phyloP scores from a whole-genome alignment of 2,329 filamentous ascomycete genomes.

The Ascochyta viciae-villosae region DNA sequence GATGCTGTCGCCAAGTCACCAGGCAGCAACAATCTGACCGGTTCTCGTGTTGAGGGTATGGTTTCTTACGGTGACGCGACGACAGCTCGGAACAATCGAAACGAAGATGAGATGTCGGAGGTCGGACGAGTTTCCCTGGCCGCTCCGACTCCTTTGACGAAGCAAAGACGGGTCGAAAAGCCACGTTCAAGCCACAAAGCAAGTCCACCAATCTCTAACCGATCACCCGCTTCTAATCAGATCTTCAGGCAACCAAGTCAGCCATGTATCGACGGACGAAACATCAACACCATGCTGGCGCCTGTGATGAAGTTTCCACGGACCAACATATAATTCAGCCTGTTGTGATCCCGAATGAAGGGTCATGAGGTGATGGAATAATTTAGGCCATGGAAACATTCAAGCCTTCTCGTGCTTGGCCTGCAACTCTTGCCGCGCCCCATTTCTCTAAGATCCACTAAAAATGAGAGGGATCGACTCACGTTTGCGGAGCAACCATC shows the following conservation, averaged over 20 bases:
- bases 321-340: neutral
- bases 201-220: slow-evolving; percentile 6
- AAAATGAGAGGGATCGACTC: slow-evolving; percentile 3
- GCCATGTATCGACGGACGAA: slow-evolving; percentile 14
- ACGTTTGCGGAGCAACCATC: slow-evolving; percentile 4
- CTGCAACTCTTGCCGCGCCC: slow-evolving; percentile 6
- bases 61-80: slow-evolving; percentile 1
- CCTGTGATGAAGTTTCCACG: neutral
- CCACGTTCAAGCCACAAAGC: slow-evolving; percentile 11
- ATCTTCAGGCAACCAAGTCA: slow-evolving; percentile 16
- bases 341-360: neutral
- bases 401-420: slow-evolving; percentile 11
- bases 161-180: slow-evolving; percentile 7
- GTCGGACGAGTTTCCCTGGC: slow-evolving; percentile 8
- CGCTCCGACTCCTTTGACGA: slow-evolving; percentile 10
- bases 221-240: slow-evolving; percentile 3
- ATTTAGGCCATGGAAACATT: slow-evolving; percentile 1
- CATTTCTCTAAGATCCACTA: slow-evolving; percentile 10
- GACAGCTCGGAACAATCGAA: slow-evolving; percentile 5
- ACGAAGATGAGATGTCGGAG: slow-evolving; percentile 1
- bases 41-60: neutral
- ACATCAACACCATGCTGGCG: slow-evolving; percentile 3
- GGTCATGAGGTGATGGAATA: neutral
- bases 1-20: neutral
- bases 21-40: slow-evolving; percentile 6